Base-by-base conservation (phyloP, 2,329 filamentous ascomycete species). In the Colletotrichum orchidophilum region DNA sequence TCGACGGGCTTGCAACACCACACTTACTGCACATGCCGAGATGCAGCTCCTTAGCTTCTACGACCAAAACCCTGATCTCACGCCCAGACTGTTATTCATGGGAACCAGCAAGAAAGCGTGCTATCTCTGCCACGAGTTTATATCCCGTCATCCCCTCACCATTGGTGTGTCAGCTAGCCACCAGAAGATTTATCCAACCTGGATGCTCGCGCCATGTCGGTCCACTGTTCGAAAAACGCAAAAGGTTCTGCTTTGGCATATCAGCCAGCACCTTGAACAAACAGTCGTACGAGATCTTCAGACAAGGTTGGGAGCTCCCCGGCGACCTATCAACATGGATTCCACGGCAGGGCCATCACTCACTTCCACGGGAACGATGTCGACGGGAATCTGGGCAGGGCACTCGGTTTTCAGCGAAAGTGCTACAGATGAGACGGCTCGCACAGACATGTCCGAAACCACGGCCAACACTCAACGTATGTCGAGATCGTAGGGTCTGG, bases 41-140 rank as follows among this genome's bases (percentile, higher is more conserved):
- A 76, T 80, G 74, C 79, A 80, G 64, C 62, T 80, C 5, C 31
- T 79, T 62, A 71, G 60, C 1, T 80, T 79, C 26, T 80, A 80
- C 54, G 77, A 80, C 27, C 61, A 72, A 15, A 63, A 78, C n/a
- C 74, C 74, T 13, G 12, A 72, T 1, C 62, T 57, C 3, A 72
- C 24, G 26, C 78, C 77, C 7, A 52, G 60, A 3, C 52, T 79
- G n/a, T 61, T 62, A 0, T 77, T 77, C 35, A 79, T 80, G n/a
- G 79, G 79, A 7, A 77, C 76, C 0, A 80, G 79, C 63, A 80
- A 80, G 66, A 80, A 80, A 57, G 75, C 78, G 1, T 80, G 79
- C 60, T 80, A 75, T 58, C 74, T 80, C 9, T 81, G 79, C 58
- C 58, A 77, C 35, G 50, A 73, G 42, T 80, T 74, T 39, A 59